Percentiles rank a stretch among this genome's conserved stretches.
phyloP scores from a whole-genome alignment of 2,329 filamentous ascomycete genomes.

The Corinectria fuckeliana region DNA sequence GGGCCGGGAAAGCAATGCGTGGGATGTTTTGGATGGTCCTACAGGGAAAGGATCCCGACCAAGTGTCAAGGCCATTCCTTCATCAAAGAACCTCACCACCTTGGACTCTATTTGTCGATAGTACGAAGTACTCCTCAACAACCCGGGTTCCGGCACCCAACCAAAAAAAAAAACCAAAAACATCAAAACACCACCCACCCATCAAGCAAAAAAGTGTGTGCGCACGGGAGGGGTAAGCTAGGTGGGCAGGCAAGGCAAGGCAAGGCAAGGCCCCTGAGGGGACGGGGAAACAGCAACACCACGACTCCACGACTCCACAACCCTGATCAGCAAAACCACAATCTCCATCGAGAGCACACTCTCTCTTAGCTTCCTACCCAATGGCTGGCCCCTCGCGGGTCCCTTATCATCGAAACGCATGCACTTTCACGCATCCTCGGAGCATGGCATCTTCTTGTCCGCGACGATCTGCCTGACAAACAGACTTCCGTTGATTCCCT shows the following conservation, averaged over 20 bases:
- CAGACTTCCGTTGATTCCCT: constrained; percentile 27
- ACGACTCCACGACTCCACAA: not conserved
- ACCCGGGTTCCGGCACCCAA: not conserved
- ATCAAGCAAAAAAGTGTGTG: not conserved
- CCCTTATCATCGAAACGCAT: constrained; percentile 20
- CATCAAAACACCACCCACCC: too few relatives aligned
- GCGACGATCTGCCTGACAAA: constrained; percentile 21
- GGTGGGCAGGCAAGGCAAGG: not conserved
- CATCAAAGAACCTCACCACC: not conserved
- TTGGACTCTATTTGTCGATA: not conserved
- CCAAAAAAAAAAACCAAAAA: too few relatives aligned
- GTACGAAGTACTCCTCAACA: constrained; percentile 12
- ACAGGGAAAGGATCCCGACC: too few relatives aligned
- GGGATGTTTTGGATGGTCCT: too few relatives aligned
- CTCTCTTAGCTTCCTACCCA: not conserved
- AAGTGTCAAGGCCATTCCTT: not conserved
- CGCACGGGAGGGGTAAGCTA: not conserved
- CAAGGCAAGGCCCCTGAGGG: too few relatives aligned
- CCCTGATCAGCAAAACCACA: not conserved
- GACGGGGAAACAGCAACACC: constrained; percentile 4
- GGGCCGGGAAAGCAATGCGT: constrained; percentile 23
- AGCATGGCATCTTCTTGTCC: constrained; percentile 21
- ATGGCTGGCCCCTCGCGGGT: not conserved
- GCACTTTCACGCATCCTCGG: constrained; percentile 25
- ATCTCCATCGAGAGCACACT: not conserved